Base-by-base conservation (phyloP, 768 basidiomycete species). In the Termitomyces heimii region DNA sequence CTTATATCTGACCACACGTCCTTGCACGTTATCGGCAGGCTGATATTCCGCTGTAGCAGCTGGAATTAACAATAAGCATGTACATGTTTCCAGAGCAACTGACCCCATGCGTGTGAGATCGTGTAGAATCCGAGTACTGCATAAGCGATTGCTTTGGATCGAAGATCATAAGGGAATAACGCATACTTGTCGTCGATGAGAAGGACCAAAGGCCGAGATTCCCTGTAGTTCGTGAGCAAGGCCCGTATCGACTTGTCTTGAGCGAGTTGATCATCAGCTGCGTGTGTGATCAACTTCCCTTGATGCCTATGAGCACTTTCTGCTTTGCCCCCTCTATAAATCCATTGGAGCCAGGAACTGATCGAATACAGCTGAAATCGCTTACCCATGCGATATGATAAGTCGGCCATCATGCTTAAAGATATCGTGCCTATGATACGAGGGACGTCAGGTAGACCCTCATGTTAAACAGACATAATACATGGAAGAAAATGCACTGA, bases 321-420 rank as follows among this genome's bases (percentile, higher is more conserved):
- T 0, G 87, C 78, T 66, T 81, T 87, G 3, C 89, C 89, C 5
- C 89, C 89, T 40, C 62, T 62, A 45, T 42, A 35, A n/a, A 43
- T n/a, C 24, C 12, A 34, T 49, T 24, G 37, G 32, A n/a, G 29
- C 24, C 53, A 55, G 53, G 56, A 39, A 55, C 18, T 50, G 2
- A 20, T 49, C 18, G 12, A 14, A 48, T 22, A 39, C 1, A 44
- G 13, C 3, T 26, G 46, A 40, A 39, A 54, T 53, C n/a, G 66
- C 81, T 55, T 60, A 93, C 91, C 89, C 92, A 67, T 94, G 91
- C 8, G 91, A 94, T 50, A 94, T 82, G 44, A 94, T 90, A 5
- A 91, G 65, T 60, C 75, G 82, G 16, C 92, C 91, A 16, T 69
- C 75, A 42, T 85, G 79, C 46, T 77, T 72, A 63, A 88, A 92